Conservation (phyloP, 139 green algal species). For the Haematococcus lacustris region DNA sequence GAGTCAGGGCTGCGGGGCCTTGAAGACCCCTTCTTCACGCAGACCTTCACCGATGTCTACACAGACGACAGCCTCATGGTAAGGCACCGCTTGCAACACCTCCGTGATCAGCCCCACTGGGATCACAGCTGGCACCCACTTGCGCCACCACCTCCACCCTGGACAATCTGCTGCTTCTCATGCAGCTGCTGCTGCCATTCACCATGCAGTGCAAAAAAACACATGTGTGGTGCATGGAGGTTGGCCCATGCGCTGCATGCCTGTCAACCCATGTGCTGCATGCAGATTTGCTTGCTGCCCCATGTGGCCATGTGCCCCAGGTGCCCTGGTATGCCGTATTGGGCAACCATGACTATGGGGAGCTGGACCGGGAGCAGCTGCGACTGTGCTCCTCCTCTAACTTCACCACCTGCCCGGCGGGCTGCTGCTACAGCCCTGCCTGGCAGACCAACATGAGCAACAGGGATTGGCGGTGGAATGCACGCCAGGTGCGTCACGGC, state of each 20-base stretch:
- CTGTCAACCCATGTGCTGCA: too few relatives aligned
- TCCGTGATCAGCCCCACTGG: neutral
- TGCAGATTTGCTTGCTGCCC: too few relatives aligned
- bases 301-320: too few relatives aligned
- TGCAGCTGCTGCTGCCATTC: too few relatives aligned
- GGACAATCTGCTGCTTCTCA: too few relatives aligned
- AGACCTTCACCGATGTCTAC: conserved; percentile 50
- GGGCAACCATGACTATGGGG: conserved; percentile 61
- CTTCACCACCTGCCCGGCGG: conserved; percentile 11
- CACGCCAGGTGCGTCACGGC: neutral
- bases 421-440: conserved; percentile 37
- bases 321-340: conserved; percentile 61
- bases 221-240: too few relatives aligned
- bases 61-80: conserved; percentile 34
- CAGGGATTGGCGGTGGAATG: neutral
- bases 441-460: conserved; percentile 18
- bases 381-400: conserved; percentile 16
- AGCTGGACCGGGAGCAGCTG: conserved; percentile 8
- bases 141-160: too few relatives aligned
- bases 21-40: conserved; percentile 33
- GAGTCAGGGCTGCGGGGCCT: too few relatives aligned
- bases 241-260: too few relatives aligned
- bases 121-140: too few relatives aligned
- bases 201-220: too few relatives aligned
- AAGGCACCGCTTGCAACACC: neutral